Evolutionary conservation across 306 rosid species (phyloP).

Genomic region (Begonia peltatifolia): DNA sequence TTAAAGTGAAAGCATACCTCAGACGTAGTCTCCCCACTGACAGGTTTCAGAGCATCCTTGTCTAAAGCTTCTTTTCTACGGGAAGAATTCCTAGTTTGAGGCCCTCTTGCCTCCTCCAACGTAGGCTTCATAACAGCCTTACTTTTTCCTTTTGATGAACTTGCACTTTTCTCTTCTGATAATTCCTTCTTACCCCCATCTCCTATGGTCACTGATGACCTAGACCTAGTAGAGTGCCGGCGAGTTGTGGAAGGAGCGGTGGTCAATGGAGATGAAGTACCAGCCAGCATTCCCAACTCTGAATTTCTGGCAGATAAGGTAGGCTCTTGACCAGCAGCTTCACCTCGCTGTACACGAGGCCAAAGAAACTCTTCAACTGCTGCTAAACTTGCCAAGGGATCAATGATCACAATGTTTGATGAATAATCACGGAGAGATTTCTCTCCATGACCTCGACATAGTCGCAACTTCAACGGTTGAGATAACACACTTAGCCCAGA

Average conservation of each 20-base stretch:
- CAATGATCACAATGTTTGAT: conserved; percentile 80
- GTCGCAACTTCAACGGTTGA: conserved; percentile 91
- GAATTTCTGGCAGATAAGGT: conserved; percentile 53
- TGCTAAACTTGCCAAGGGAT: conserved; percentile 90
- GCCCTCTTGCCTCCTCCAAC: conserved; percentile 72
- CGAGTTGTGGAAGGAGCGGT: conserved; percentile 57
- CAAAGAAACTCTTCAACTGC: conserved; percentile 97
- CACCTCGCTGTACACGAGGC: conserved; percentile 87
- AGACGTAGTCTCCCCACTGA: conserved; percentile 79
- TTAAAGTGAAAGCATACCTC: conserved; percentile 44
- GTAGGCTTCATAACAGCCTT: conserved; percentile 87
- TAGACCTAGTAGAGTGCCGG: conserved; percentile 76
- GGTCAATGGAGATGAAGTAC: conserved; percentile 53
- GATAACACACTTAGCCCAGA: conserved; percentile 87
- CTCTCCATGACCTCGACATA: conserved; percentile 90
- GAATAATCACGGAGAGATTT: conserved; percentile 86
- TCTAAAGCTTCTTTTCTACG: conserved; percentile 76
- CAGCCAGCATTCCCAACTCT: conserved; percentile 71
- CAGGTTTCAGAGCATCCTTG: conserved; percentile 77
- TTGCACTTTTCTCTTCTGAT: conserved; percentile 57
- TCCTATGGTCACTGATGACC: conserved; percentile 72
- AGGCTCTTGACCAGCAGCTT: conserved; percentile 58
- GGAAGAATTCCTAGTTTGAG: conserved; percentile 87
- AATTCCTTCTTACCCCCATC: conserved; percentile 49
- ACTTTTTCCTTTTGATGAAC: conserved; percentile 89